Evolutionary conservation across 257 asterid species (phyloP), one percentile per base, ranked within the genome.

Genomic region (Henckelia pumila): DNA sequence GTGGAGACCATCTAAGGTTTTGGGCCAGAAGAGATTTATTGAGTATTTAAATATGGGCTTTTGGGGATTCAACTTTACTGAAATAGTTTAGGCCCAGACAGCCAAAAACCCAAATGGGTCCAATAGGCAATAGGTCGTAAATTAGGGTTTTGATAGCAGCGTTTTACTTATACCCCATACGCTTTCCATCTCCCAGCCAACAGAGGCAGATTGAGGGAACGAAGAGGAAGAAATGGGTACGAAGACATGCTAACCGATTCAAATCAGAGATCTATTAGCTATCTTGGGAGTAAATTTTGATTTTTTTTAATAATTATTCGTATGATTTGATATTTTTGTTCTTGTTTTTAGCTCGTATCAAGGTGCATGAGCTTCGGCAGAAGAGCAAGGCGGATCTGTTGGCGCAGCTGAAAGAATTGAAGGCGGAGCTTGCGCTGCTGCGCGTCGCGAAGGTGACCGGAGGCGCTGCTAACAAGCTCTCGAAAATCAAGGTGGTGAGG

Each of bases 381-480:
- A 83, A 86, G 76, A 66, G 58, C 59, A 86, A 86, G 83, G 22
- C 74, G 28, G 92, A 85, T 23, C 81, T 85, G 49, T 32, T 71
- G 67, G 65, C 77, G 57, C 86, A 82, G 73, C 70, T 82, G 77
- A 82, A 85, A 71, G 91, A 85, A 57, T 81, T 85, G 66, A 80
- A 82, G 78, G 77, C 83, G 64, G 88, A 85, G 82, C 82, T 82
- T 17, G 76, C 88, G 37, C 59, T 78, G 72, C 86, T 85, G 33
- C 82, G 88, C 5, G 90, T 80, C 44, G 87, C 90, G 0, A 82
- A 85, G 69, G 90, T 85, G 29, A 85, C 90, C 40, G 88, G 88
- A 37, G 90, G 90, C 72, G 88, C 90, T 30, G 88, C 90, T 0
- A 82, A 82, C 83, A 84, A 84, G 85, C 85, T 84, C 30, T 84